Conservation (phyloP, 225 moss, liverwort and hornwort species). For the Pseudisothecium myosuroides region DNA sequence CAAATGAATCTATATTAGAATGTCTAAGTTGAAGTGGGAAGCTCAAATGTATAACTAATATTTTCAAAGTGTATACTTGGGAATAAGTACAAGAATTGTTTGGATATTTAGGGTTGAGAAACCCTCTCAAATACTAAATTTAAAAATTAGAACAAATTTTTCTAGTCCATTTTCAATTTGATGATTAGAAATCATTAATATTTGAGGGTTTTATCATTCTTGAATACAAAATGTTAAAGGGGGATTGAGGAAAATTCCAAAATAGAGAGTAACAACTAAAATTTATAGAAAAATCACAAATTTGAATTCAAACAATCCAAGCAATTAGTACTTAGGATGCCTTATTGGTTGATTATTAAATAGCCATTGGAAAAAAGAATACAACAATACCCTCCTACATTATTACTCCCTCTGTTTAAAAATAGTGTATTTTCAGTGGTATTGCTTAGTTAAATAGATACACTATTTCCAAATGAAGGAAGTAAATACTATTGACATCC, state of each 20-base stretch:
- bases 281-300: neutral
- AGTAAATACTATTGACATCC: neutral
- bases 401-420: too few relatives aligned
- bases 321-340: rapidly evolving
- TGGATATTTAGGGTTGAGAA: too few relatives aligned
- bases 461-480: too few relatives aligned
- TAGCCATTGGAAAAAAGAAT: neutral
- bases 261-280: neutral
- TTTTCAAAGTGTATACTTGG: too few relatives aligned
- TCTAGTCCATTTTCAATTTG: neutral
- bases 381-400: rapidly evolving
- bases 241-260: neutral
- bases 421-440: too few relatives aligned
- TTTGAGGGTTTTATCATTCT: neutral
- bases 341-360: too few relatives aligned
- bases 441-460: too few relatives aligned
- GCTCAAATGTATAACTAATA: too few relatives aligned
- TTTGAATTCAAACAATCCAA: neutral
- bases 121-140: neutral
- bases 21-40: neutral
- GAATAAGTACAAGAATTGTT: too few relatives aligned
- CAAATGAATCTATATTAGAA: neutral
- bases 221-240: neutral
- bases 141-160: neutral
- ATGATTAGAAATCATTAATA: neutral